Conservation (phyloP, 1,284 basidiomycete species). For the Kalmanozyma brasiliensis region DNA sequence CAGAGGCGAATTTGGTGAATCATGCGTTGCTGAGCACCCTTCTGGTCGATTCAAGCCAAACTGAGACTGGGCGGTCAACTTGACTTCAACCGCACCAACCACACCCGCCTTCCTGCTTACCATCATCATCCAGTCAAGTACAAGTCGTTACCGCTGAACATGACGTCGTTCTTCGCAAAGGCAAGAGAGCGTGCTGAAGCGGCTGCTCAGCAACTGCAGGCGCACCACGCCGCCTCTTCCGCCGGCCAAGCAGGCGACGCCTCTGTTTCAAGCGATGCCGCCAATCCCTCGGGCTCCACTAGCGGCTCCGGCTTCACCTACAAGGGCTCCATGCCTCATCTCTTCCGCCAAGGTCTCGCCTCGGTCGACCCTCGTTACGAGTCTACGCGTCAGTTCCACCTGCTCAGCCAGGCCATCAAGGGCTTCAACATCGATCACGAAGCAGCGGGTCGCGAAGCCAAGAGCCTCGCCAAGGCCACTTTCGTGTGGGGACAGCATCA, state of each 20-base stretch:
- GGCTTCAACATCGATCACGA: constrained; percentile 58
- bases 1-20: not conserved
- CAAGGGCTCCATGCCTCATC: constrained; percentile 54
- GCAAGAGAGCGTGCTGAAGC: constrained; percentile 58
- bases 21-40: not conserved
- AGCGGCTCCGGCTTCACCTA: constrained; percentile 49
- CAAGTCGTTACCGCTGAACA: constrained; percentile 5
- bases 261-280: constrained; percentile 7
- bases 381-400: constrained; percentile 52
- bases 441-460: constrained; percentile 52
- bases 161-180: constrained; percentile 59
- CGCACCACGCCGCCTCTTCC: constrained; percentile 34
- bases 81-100: too few species aligned
- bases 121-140: not conserved
- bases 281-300: constrained; percentile 13
- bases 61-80: not conserved
- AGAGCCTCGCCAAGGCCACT: constrained; percentile 52
- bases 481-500: constrained; percentile 59
- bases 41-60: too few species aligned
- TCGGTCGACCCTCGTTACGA: constrained; percentile 61
- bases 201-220: constrained; percentile 56
- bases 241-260: constrained; percentile 10
- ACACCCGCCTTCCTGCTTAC: not conserved
- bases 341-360: constrained; percentile 55
- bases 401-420: constrained; percentile 57